Percentiles rank a stretch among this genome's conserved stretches.
Conservation (phyloP, 2,329 filamentous ascomycete genomes). For the Monilinia laxa region DNA sequence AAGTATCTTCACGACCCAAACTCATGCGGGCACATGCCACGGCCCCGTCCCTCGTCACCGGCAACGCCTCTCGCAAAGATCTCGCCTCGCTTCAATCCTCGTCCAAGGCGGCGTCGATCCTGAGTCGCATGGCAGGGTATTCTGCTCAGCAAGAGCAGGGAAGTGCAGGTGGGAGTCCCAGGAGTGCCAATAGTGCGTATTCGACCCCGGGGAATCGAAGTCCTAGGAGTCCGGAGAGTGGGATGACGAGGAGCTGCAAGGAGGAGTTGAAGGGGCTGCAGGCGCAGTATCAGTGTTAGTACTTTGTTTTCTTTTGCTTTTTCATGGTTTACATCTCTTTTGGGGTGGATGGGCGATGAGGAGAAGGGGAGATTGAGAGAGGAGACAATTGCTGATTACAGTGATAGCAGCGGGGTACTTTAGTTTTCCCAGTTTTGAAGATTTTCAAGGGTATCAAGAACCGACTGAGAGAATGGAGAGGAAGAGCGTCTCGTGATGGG, state of each 20-base stretch:
- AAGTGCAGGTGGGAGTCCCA: slow-evolving; percentile 22
- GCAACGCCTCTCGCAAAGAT: slow-evolving; percentile 53
- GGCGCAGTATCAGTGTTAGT: slow-evolving; percentile 22
- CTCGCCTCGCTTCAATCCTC: slow-evolving; percentile 50
- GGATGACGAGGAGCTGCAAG: slow-evolving; percentile 31
- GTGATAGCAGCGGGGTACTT: slow-evolving; percentile 57
- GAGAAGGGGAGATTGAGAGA: background rate
- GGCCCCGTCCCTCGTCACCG: slow-evolving; percentile 57
- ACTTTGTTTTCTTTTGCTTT: background rate
- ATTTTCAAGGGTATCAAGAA: slow-evolving; percentile 56
- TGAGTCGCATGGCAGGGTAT: slow-evolving; percentile 54
- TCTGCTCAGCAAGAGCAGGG: slow-evolving; percentile 45
- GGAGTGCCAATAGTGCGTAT: slow-evolving; percentile 23
- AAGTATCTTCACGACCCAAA: slow-evolving; percentile 48
- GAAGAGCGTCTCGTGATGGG: slow-evolving; percentile 10
- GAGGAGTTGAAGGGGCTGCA: slow-evolving; percentile 22
- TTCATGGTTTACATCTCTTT: background rate
- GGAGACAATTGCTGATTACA: slow-evolving; percentile 22
- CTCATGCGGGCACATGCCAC: slow-evolving; percentile 56
- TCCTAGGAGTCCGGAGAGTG: slow-evolving; percentile 29
- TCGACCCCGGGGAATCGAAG: slow-evolving; percentile 22
- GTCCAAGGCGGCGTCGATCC: slow-evolving; percentile 54
- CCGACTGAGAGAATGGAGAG: slow-evolving; percentile 37
- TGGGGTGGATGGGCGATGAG: background rate
- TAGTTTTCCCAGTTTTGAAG: slow-evolving; percentile 72